Base-by-base conservation (phyloP, 768 basidiomycete genomes). In the Mycena filopes region DNA sequence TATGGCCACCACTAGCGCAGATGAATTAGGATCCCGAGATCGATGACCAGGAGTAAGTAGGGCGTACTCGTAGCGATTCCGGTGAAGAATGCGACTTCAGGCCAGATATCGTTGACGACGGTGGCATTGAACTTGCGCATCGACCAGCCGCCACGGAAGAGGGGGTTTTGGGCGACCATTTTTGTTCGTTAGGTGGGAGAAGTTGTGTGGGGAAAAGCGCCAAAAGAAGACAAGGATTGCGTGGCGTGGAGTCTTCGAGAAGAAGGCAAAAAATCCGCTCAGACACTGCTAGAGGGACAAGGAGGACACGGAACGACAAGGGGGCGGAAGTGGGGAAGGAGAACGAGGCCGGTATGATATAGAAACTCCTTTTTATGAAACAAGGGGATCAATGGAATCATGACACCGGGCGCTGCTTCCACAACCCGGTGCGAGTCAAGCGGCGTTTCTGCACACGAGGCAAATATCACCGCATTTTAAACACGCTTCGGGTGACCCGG, bases 21-120 rank as follows among this genome's bases (percentile, higher is more conserved):
- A 33, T 18, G 1, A 5, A 36, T 71, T 50, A 68, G 54, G 21
- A 40, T 15, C 31, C 23, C 15, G 6, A 23, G 2, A 40, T 20
- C n/a, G 21, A 45, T 9, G 45, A 46, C 45, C 23, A n/a, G 7
- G 60, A 18, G 9, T 12, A n/a, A n/a, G n/a, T n/a, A n/a, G n/a
- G n/a, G 72, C 80, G 25, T 71, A 89, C 89, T 86, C 0, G 84
- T 80, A 3, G 88, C 84, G n/a, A 90, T 72, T 6, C 81, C 73
- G 0, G 84, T 81, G 77, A 91, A 91, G 78, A 91, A 88, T 1
- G 84, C 38, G 21, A 85, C 83, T 67, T 88, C 86, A 2, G 86
- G 86, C 86, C 86, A 89, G n/a, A 88, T 87, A 72, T 88, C 87
- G 69, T 89, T 87, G 58, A 89, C 77, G 61, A 90, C 65, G 20